Percentiles rank a stretch among this genome's conserved stretches.
Conservation (phyloP, 495 filamentous ascomycete genomes). For the Podospora australis region DNA sequence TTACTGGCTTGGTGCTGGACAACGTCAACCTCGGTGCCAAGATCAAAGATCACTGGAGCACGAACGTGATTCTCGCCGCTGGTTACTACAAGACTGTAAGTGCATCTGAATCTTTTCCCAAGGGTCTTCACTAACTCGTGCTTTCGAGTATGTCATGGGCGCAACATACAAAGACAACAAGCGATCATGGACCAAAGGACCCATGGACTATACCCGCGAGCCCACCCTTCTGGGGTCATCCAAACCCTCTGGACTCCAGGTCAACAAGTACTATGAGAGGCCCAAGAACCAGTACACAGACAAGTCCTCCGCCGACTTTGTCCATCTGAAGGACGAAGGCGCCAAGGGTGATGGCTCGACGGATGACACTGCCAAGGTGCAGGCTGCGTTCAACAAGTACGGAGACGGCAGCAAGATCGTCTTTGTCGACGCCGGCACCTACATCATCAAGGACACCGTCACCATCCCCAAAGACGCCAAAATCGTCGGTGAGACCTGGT, state of each 20-base stretch:
- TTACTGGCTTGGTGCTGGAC: too few species aligned
- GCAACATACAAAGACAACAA: too few species aligned
- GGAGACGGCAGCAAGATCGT: constrained; percentile 26
- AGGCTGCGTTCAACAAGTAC: constrained; percentile 53
- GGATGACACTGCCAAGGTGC: constrained; percentile 61
- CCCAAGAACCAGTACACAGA: constrained; percentile 65
- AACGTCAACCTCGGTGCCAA: too few species aligned
- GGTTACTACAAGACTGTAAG: too few species aligned
- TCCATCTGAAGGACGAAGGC: constrained; percentile 62
- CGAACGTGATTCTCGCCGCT: too few species aligned
- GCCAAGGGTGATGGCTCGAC: constrained; percentile 68
- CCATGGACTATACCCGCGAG: too few species aligned
- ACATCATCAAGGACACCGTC: constrained; percentile 29
- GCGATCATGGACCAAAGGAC: too few species aligned
- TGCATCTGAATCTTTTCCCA: too few species aligned
- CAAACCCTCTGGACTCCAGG: background rate
- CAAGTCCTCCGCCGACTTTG: constrained; percentile 39
- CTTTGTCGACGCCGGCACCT: constrained; percentile 25
- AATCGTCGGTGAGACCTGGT: constrained; percentile 45
- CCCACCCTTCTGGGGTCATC: constrained; percentile 1
- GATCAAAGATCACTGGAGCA: too few species aligned
- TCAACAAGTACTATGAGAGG: constrained; percentile 54
- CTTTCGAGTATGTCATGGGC: too few species aligned
- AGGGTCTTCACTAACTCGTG: too few species aligned
- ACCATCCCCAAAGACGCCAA: constrained; percentile 45